These are phyloP conservation scores for Calamus simplicifolius DNA, from an alignment of 176 grass and related monocot species.

Conservation along the genomic window DNA sequence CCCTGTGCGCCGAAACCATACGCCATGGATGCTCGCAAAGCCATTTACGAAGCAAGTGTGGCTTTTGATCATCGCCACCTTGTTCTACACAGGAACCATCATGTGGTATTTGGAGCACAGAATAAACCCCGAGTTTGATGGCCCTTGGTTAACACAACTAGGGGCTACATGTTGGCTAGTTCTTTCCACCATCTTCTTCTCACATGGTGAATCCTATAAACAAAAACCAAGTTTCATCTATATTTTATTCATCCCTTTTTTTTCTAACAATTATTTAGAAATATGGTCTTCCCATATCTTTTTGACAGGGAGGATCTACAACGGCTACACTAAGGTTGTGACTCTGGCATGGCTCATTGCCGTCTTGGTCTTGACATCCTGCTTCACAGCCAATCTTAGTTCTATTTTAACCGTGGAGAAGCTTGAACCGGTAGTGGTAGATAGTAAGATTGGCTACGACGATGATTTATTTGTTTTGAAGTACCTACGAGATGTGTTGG, in stretches of 20 bases:
- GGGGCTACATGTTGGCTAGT: conserved; percentile 22
- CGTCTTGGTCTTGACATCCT: conserved; percentile 16
- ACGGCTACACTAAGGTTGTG: conserved; percentile 22
- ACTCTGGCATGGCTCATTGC: conserved; percentile 21
- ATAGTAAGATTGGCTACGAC: conserved; percentile 18
- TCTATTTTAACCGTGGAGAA: conserved; percentile 20
- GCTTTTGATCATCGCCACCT: conserved; percentile 6
- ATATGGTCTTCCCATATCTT: neutral
- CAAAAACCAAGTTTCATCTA: too few species aligned
- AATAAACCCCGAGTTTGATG: conserved; percentile 8
- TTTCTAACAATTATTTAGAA: too few species aligned
- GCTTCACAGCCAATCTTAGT: conserved; percentile 28
- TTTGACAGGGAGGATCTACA: conserved; percentile 1
- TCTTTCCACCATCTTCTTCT: conserved; percentile 19
- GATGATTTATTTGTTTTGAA: conserved; percentile 14
- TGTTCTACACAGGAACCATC: neutral
- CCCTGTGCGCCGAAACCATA: neutral
- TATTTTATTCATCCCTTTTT: too few species aligned
- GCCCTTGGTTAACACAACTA: conserved; percentile 3
- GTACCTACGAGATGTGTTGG: conserved; percentile 13
- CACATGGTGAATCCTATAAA: neutral
- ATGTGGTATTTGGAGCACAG: conserved; percentile 19
- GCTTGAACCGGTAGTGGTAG: neutral
- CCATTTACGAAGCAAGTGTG: conserved; percentile 15
- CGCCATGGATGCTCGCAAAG: conserved; percentile 6